Evolutionary conservation across 768 basidiomycete species (phyloP).

Genomic region (Mycena chlorophos): DNA sequence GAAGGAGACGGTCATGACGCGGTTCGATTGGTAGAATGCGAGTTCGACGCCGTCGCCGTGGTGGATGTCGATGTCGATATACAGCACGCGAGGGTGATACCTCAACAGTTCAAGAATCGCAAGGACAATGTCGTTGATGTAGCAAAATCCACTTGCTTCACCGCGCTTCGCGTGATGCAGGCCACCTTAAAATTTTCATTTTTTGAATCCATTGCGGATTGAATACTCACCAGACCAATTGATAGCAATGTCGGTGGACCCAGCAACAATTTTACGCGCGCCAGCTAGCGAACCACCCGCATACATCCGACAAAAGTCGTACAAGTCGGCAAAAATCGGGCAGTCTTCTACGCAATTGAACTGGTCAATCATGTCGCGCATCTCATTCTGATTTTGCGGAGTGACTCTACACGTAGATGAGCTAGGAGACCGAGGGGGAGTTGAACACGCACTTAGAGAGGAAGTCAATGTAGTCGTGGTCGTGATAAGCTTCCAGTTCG

Average conservation of each 20-base stretch:
- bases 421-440: background rate
- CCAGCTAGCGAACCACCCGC: slow-evolving; percentile 90
- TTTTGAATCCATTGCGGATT: no score
- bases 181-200: no score
- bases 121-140: slow-evolving; percentile 95
- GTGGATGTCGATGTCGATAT: slow-evolving; percentile 99
- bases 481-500: slow-evolving; percentile 90
- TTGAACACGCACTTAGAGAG: slow-evolving; percentile 69
- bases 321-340: slow-evolving; percentile 94
- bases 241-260: slow-evolving; percentile 92
- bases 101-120: slow-evolving; percentile 90
- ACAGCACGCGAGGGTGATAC: slow-evolving; percentile 92
- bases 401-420: slow-evolving; percentile 62
- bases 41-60: slow-evolving; percentile 98
- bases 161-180: slow-evolving; percentile 97
- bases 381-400: slow-evolving; percentile 66
- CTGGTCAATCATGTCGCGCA: slow-evolving; percentile 75
- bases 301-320: slow-evolving; percentile 92
- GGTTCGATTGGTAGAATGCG: slow-evolving; percentile 95
- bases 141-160: slow-evolving; percentile 98
- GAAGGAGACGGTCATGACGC: slow-evolving; percentile 99
- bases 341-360: slow-evolving; percentile 98
- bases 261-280: slow-evolving; percentile 82
- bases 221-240: slow-evolving; percentile 99
- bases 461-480: slow-evolving; percentile 94